phyloP scores from a whole-genome alignment of 1,284 basidiomycete species.

The Amylostereum chailletii region DNA sequence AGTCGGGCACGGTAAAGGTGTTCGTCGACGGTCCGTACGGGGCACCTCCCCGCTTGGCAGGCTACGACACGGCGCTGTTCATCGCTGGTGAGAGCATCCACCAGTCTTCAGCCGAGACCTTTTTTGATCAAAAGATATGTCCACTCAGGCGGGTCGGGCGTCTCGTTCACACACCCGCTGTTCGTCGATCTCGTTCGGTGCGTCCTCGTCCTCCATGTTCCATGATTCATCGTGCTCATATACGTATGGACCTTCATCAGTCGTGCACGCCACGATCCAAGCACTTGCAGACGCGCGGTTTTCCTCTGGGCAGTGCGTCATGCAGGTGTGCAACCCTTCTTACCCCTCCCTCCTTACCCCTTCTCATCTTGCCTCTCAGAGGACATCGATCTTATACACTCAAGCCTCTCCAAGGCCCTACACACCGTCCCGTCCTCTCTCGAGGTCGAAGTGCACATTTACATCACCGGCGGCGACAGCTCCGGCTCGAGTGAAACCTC shows the following conservation, averaged over 20 bases:
- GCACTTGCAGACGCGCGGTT: slow-evolving; percentile 20
- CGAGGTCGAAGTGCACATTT: slow-evolving; percentile 24
- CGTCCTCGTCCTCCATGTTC: slow-evolving; percentile 4
- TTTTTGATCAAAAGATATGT: background rate
- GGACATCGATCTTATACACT: slow-evolving; percentile 26
- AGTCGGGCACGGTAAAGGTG: slow-evolving; percentile 18
- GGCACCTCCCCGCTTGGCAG: slow-evolving; percentile 17
- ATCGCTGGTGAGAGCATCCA: slow-evolving; percentile 23
- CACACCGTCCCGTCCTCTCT: slow-evolving; percentile 16
- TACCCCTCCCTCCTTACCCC: background rate
- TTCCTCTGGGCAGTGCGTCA: slow-evolving; percentile 33
- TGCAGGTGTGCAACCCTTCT: slow-evolving; percentile 18
- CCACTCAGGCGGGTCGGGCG: slow-evolving; percentile 28
- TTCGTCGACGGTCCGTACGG: slow-evolving; percentile 39
- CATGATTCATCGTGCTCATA: background rate
- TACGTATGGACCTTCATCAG: slow-evolving; percentile 12
- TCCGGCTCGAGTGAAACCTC: slow-evolving; percentile 13
- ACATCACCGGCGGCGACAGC: slow-evolving; percentile 17
- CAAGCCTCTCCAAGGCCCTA: slow-evolving; percentile 18
- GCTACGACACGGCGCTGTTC: slow-evolving; percentile 27
- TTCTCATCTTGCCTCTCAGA: slow-evolving; percentile 9
- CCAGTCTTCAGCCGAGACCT: background rate
- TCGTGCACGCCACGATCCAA: slow-evolving; percentile 14
- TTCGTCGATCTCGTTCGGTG: slow-evolving; percentile 30
- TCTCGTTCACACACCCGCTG: slow-evolving; percentile 31